Base-by-base conservation (phyloP, 805 yeast species). In the Lachancea cidri region DNA sequence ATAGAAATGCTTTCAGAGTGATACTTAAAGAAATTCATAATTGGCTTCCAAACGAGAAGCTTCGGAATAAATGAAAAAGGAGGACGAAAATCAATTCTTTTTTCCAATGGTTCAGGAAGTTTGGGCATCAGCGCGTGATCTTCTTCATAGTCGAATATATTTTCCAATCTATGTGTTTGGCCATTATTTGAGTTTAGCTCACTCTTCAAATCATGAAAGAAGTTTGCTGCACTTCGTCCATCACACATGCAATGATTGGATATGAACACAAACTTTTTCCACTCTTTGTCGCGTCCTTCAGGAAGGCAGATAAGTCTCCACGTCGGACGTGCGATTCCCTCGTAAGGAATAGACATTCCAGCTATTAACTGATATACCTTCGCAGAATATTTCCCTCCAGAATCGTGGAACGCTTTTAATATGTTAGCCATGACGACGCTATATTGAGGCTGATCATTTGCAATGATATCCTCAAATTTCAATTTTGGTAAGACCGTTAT, bases 241-340 rank as follows among this genome's bases (percentile, higher is more conserved):
- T 58, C 63, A n/a, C 53, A 43, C 24, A 45, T 38, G 35, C 53
- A 49, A 43, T 58, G 63, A 30, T 58, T 55, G 31, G 55, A 49
- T n/a, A 58, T 35, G 37, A 39, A 53, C 15, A 50, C 42, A 3
- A 55, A 32, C 7, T 48, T 33, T 2, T 35, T 37, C 35, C 29
- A 39, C 9, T 36, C 18, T 4, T 19, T 6, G 18, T 32, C 36
- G 1, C 18, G 13, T 3, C 36, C 38, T 15, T 32, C 45, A 1
- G 53, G 51, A 29, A 57, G 33, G 29, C 51, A 44, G 16, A 53
- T 18, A 5, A 57, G 16, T 35, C 62, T 48, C 60, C 60, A 57
- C 29, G 53, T 48, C 5, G 57, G 59, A 22, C 34, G 50, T 1
- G 17, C 13, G 14, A 38, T 45, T n/a, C 52, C 50, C 29, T 45